Conservation (phyloP, 1,284 basidiomycete genomes). For the Spongispora temasekensis region DNA sequence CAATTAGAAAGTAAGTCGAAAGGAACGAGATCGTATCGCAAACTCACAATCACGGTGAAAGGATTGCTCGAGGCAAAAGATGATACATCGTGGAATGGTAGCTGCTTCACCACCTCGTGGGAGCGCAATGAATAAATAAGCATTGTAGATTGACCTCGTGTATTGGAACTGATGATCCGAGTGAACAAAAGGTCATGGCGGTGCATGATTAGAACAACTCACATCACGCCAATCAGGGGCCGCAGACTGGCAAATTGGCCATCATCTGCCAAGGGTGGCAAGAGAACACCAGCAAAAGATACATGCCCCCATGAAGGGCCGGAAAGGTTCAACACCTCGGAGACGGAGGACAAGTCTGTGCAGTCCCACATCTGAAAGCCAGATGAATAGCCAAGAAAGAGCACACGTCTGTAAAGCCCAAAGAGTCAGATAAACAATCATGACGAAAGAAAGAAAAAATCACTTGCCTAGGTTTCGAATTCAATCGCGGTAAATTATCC, state of each 20-base stretch:
- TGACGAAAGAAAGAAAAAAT: neutral
- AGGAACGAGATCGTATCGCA: too few species aligned
- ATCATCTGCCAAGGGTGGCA: slow-evolving; percentile 31
- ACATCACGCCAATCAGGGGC: slow-evolving; percentile 62
- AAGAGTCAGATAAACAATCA: neutral
- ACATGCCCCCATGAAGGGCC: slow-evolving; percentile 39
- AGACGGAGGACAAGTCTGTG: slow-evolving; percentile 53
- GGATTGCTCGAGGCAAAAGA: slow-evolving; percentile 51
- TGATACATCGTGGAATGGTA: slow-evolving; percentile 45
- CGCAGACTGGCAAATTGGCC: slow-evolving; percentile 39
- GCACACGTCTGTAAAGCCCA: slow-evolving; percentile 44
- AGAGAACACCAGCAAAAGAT: slow-evolving; percentile 48
- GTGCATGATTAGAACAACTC: slow-evolving; percentile 30
- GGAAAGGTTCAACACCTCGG: slow-evolving; percentile 35
- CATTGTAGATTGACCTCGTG: slow-evolving; percentile 37
- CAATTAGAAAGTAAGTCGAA: slow-evolving; percentile 3
- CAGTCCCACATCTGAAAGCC: slow-evolving; percentile 75
- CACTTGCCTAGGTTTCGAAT: slow-evolving; percentile 23
- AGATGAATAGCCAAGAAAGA: slow-evolving; percentile 58
- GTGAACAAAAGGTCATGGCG: neutral
- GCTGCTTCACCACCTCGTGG: slow-evolving; percentile 54
- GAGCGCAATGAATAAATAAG: slow-evolving; percentile 62
- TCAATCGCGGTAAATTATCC: slow-evolving; percentile 25
- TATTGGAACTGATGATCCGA: slow-evolving; percentile 23
- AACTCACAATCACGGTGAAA: slow-evolving; percentile 62